Base-by-base conservation (phyloP, 805 yeast species). In the Saturnispora kantuleensis region DNA sequence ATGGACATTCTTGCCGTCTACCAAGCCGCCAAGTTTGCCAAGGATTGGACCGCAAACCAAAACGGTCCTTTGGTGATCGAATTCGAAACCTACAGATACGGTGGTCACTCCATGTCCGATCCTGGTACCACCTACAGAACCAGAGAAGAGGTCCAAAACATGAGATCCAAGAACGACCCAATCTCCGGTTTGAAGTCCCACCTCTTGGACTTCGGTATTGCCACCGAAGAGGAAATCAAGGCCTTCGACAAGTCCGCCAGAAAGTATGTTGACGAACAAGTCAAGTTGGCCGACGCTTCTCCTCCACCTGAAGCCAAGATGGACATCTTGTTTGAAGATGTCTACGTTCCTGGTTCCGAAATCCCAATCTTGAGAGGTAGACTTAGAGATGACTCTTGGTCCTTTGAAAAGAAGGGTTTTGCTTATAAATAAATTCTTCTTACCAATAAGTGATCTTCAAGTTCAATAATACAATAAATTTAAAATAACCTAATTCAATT, bases 121-220 rank as follows among this genome's bases (percentile, higher is more conserved):
- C 98, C 98, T 62, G 98, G 98, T 77, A 93, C 98, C 68, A 93
- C 98, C 55, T 93, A 93, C 82, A 84, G 98, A 80, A 93, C 98
- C 64, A 89, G 98, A 76, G 98, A 93, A 73, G 98, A 93, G 75
- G 93, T 93, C 57, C 97, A 89, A 74, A 90, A 90, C 75, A 89
- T 93, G 97, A 85, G 98, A 76, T 87, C 97, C 37, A 84, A 87
- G 76, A 88, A 84, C 67, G 98, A 93, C 68, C 97, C 97, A 58
- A 87, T 93, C 67, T 89, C 95, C 46, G 97, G 97, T 56, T 79
- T 93, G 64, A 90, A 89, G 77, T 81, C 80, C 60, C 84, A 79
- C 52, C 72, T 93, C 54, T 65, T 89, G 59, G 96, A 88, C 56
- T 74, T 79, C 65, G 77, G 74, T 52, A 79, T 93, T 57, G 94